Conservation (phyloP, 305 asterid species). For the Solanum hybrid region DNA sequence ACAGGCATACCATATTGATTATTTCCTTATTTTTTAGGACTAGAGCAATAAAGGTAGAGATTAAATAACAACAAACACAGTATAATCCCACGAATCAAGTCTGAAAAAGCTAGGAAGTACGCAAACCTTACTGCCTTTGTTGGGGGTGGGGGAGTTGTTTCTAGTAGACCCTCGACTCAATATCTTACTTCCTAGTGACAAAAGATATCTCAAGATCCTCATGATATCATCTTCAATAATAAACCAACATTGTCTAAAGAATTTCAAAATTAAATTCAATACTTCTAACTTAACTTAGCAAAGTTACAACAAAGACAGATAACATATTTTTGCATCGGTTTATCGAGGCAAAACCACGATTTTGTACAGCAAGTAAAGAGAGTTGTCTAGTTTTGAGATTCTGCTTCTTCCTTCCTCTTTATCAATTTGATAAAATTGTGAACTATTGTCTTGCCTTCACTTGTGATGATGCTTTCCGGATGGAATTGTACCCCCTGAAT, state of each 20-base stretch:
- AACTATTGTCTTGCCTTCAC: conserved; percentile 65
- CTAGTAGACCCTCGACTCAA: neutral
- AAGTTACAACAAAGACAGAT: neutral
- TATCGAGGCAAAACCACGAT: neutral
- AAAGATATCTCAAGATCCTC: neutral
- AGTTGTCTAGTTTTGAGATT: conserved; percentile 19
- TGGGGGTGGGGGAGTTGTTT: neutral
- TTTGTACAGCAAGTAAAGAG: neutral
- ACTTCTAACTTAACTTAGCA: neutral
- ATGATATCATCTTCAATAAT: neutral
- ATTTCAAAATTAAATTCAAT: neutral
- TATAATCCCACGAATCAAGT: neutral
- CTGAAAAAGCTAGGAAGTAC: neutral
- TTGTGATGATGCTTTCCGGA: conserved; percentile 80
- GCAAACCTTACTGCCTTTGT: neutral
- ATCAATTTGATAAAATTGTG: conserved; percentile 57
- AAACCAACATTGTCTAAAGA: neutral
- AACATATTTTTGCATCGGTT: neutral
- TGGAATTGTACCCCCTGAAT: conserved; percentile 86
- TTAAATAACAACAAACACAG: neutral
- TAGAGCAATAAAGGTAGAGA: neutral
- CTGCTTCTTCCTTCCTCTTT: conserved; percentile 65
- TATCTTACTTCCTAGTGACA: neutral
- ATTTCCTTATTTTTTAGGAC: neutral
- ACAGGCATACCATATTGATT: neutral